These are phyloP conservation scores for Verticillium zaregamsianum DNA, from an alignment of 2,329 filamentous ascomycete genomes.

Conservation along the genomic window DNA sequence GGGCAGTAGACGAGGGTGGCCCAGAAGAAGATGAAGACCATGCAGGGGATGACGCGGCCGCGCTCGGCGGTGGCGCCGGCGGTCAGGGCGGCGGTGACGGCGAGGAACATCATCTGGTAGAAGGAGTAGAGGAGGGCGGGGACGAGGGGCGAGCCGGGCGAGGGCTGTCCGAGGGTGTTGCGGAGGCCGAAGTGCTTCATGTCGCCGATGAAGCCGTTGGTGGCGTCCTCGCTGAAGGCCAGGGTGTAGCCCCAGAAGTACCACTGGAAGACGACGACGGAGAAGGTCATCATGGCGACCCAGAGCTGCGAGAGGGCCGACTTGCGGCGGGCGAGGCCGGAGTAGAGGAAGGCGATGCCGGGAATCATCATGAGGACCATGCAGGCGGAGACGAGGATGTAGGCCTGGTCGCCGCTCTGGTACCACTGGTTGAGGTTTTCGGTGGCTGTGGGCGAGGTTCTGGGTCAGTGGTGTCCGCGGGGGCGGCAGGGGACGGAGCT, in stretches of 20 bases:
- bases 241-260: constrained; percentile 99
- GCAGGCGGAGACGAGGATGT: constrained; percentile 82
- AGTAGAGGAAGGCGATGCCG: constrained; percentile 96
- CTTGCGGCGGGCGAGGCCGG: constrained; percentile 93
- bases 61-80: constrained; percentile 92
- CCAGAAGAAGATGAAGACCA: constrained; percentile 97
- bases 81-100: constrained; percentile 85
- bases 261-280: constrained; percentile 95
- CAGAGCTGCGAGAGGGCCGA: constrained; percentile 96
- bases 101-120: constrained; percentile 99
- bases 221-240: constrained; percentile 78
- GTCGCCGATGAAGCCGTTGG: constrained; percentile 89
- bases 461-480: neutral
- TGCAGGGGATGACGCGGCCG: constrained; percentile 84
- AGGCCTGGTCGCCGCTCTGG: constrained; percentile 85
- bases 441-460: constrained; percentile 46
- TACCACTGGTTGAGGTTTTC: constrained; percentile 97
- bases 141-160: constrained; percentile 81
- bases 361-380: constrained; percentile 98
- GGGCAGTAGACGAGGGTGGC: constrained; percentile 97
- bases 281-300: constrained; percentile 92
- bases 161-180: constrained; percentile 79
- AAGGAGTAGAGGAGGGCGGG: constrained; percentile 90
- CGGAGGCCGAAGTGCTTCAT: constrained; percentile 83
- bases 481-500: neutral